Evolutionary conservation across 2,329 filamentous ascomycete genomes (phyloP), one percentile per base, ranked within the genome.

Genomic region (Biscogniauxia mediterranea): DNA sequence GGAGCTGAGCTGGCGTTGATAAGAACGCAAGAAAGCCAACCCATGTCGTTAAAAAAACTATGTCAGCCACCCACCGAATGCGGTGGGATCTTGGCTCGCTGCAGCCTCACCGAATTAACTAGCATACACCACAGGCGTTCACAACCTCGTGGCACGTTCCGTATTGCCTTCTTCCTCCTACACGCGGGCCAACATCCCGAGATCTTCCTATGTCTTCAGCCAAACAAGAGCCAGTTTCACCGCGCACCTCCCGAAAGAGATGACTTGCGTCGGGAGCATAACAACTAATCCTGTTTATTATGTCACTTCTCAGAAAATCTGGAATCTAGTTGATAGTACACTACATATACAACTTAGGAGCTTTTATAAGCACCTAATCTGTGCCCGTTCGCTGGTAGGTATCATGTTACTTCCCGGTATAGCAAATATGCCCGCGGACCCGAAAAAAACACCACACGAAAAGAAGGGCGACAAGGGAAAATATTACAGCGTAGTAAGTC

Each of bases 41-140:
- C 61, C 64, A 60, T 66, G 61, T 58, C 56, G 56, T 23, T 54
- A 23, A 57, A 54, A 54, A 53, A 54, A 52, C 38, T 57, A 32
- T 55, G 54, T 46, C 49, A 56, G 56, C 64, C 60, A 61, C 62
- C 65, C 61, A 64, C 62, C 54, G 56, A 56, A 62, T 60, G 65
- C 61, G 64, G 38, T 58, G 55, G 63, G 64, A 65, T 65, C 68
- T 70, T 72, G 68, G 66, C 69, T 64, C 55, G 52, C 66, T 67
- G 66, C 68, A 71, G 69, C 69, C 69, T 71, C 69, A 63, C 62
- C 64, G 58, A 69, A 46, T 46, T 9, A 46, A 15, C 38, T 46
- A 46, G 38, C 38, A 46, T 46, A 46, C 38, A 46, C 38, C 38
- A 46, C 38, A 46, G 38, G 63, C n/a, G 55, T 62, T 62, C 63